Base-by-base conservation (phyloP, 257 asterid species). In the Cordia subcordata region DNA sequence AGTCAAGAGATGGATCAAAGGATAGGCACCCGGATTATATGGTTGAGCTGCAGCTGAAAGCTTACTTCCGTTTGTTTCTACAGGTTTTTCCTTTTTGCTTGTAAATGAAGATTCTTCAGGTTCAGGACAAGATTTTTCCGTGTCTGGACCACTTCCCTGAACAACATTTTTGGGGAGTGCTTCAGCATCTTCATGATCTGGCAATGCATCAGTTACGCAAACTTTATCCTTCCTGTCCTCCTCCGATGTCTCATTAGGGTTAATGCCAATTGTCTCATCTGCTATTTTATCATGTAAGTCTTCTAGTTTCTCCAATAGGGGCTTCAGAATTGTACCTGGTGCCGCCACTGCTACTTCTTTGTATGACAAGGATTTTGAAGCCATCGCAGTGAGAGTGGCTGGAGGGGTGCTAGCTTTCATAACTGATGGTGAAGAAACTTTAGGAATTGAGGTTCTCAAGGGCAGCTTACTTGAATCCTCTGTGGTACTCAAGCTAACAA, bases 271-370 rank as follows among this genome's bases (percentile, higher is more conserved):
- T 65, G 69, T 81, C 73, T 63, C 61, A 69, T 81, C 94, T 71
- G 81, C 72, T 69, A 76, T 77, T 77, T 70, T 90, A 70, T 83
- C 85, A 52, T 72, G 72, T 67, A 76, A 75, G 70, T 79, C 96
- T 82, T 84, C 95, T 68, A 80, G 80, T 80, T 82, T 90, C 85
- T 79, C 97, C 90, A 72, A 60, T 63, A 83, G 73, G 82, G 97
- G 95, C 95, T 89, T 93, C 65, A 85, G 88, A 82, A 93, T 88
- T 47, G 95, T 86, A 80, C 99, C 97, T 67, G 96, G 99, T 49
- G 95, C 84, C 39, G 97, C 85, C 68, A 77, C 87, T 40, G 96
- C 97, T 55, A 93, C 99, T 74, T 93, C 96, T 85, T 89, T 93
- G 78, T 93, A 93, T 8, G 99, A 93, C 68, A 90, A 68, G 5